A percentile compares a stretch with the other conserved stretches of the same genome.
phyloP scores from a whole-genome alignment of 345 rosid genomes.

The Populus simonii region DNA sequence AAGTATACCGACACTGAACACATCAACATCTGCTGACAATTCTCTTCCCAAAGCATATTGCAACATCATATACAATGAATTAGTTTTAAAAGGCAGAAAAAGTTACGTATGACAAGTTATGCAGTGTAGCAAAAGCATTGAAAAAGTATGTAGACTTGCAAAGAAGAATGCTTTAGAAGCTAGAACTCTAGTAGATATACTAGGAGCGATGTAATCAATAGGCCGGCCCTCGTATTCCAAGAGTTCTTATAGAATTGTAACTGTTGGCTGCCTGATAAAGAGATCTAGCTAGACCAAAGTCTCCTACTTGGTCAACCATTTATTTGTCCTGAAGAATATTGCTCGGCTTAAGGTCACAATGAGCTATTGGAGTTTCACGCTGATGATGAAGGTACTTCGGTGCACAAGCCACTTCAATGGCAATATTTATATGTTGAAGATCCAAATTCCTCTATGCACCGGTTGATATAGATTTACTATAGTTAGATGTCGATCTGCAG shows the following conservation, averaged over 20 bases:
- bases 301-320: neutral
- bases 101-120: neutral
- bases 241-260: neutral
- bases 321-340: conserved; percentile 4
- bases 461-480: no score
- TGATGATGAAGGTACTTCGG: conserved; percentile 1
- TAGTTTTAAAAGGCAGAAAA: neutral
- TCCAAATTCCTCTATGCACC: no score
- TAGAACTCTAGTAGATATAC: neutral
- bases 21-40: conserved; percentile 2
- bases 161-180: neutral
- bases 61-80: neutral
- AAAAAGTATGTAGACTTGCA: neutral
- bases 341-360: conserved; percentile 5
- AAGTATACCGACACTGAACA: neutral
- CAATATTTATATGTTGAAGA: neutral
- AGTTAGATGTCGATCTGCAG: no score
- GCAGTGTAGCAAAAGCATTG: no score
- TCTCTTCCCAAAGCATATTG: neutral
- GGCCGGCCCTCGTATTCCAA: neutral
- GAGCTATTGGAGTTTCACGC: neutral
- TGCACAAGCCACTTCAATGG: conserved; percentile 8
- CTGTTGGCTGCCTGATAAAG: neutral
- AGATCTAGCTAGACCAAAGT: conserved; percentile 6
- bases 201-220: neutral